Base-by-base conservation (phyloP, 1,284 basidiomycete genomes). In the Xerocomus amazonicus region DNA sequence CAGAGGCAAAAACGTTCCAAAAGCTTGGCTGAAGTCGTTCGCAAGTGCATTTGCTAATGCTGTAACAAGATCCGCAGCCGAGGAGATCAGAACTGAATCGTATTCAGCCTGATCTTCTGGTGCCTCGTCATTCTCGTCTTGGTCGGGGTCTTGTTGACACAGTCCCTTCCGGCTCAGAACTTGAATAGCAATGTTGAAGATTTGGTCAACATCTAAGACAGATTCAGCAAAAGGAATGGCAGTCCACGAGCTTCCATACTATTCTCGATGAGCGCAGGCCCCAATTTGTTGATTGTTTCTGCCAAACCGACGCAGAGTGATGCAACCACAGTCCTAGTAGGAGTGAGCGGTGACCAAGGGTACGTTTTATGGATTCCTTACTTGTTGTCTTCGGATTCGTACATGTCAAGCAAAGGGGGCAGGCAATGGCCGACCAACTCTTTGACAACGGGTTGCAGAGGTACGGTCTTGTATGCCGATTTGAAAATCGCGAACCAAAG, bases 371-470 rank as follows among this genome's bases (percentile, higher is more conserved):
- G 47, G 43, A 44, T 44, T 2, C 85, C 95, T 78, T 65, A 97
- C 95, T 97, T 95, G 77, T 98, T 95, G 65, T 99, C 97, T 72
- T 99, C 96, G 9, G 86, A 84, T 67, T 90, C 87, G 74, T 92
- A 97, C 79, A 94, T 86, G 54, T 94, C 90, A 57, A 98, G 70
- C 38, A 99, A 78, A 40, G 83, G 78, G 9, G 81, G 81, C 41
- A 98, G 70, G 46, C 88, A 80, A 57, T 90, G 85, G 27, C 81
- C 78, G 53, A 93, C 84, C 40, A 99, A 80, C 60, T 93, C 85
- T 64, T 84, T 85, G 54, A 98, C 92, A 51, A 85, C 85, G 35
- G 75, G 72, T 58, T 89, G 82, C 51, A 98, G 73, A 38, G 87
- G 83, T 34, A 51, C 52, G 7, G 53, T 50, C 67, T 70, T 48